phyloP scores from a whole-genome alignment of 805 yeast genomes.

The Teunomyces gatunensis region DNA sequence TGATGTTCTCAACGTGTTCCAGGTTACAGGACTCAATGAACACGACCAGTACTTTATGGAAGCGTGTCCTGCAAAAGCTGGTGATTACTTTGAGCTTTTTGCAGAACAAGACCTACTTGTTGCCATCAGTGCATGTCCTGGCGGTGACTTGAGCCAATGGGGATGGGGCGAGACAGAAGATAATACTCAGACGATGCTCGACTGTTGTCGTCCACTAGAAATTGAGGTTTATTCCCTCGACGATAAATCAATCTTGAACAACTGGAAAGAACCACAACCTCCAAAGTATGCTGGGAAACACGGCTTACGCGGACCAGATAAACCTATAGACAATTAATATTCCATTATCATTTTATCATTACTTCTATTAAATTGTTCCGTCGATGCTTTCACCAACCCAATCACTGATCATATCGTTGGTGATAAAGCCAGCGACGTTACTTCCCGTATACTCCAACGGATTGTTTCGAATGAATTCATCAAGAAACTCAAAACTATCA shows the following conservation, averaged over 20 bases:
- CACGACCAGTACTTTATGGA: conserved; percentile 70
- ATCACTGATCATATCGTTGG: conserved; percentile 42
- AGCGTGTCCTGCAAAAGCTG: conserved; percentile 59
- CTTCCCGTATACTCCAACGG: conserved; percentile 37
- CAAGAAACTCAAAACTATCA: conserved; percentile 34
- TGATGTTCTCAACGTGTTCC: conserved; percentile 68
- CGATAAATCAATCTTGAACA: conserved; percentile 43
- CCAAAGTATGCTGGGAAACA: conserved; percentile 57
- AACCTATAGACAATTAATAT: no score
- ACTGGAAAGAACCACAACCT: conserved; percentile 52
- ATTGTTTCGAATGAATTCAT: conserved; percentile 18
- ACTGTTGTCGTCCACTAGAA: conserved; percentile 61
- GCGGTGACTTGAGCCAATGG: conserved; percentile 67
- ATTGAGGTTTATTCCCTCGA: conserved; percentile 58
- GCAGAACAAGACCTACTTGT: conserved; percentile 64
- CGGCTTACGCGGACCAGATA: conserved; percentile 33
- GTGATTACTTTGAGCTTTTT: conserved; percentile 63
- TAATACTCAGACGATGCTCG: conserved; percentile 51
- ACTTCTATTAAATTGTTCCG: conserved; percentile 30
- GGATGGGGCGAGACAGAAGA: conserved; percentile 64
- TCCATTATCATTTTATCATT: no score
- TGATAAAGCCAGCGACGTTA: conserved; percentile 42
- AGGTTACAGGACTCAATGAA: conserved; percentile 64
- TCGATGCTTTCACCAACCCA: conserved; percentile 48
- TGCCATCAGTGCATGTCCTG: conserved; percentile 68